A percentile compares a stretch with the other conserved stretches of the same genome.
These are phyloP conservation scores for Irpex lacteus DNA, from an alignment of 1,284 basidiomycete species.

Conservation along the genomic window DNA sequence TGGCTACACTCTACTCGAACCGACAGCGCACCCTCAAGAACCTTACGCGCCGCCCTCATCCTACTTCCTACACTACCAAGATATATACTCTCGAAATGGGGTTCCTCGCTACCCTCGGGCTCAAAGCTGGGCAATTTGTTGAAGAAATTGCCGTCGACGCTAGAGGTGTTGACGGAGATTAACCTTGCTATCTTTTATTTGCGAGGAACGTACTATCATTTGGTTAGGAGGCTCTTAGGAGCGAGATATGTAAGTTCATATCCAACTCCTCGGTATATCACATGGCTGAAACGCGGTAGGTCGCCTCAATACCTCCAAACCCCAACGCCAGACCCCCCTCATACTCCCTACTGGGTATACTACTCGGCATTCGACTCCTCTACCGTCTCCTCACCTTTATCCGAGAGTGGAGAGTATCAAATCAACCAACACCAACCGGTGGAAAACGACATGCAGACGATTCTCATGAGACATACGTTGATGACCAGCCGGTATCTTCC, in stretches of 20 bases:
- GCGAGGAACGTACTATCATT: constrained; percentile 75
- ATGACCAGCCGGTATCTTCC: constrained; percentile 58
- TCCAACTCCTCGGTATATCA: neutral
- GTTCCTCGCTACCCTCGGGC: constrained; percentile 32
- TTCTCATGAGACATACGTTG: constrained; percentile 56
- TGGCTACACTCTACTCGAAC: constrained; percentile 60
- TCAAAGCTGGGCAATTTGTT: constrained; percentile 37
- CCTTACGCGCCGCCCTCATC: constrained; percentile 52
- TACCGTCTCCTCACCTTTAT: constrained; percentile 55
- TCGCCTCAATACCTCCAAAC: constrained; percentile 69
- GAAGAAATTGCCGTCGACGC: constrained; percentile 40
- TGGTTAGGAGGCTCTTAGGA: constrained; percentile 70
- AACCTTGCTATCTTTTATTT: constrained; percentile 85
- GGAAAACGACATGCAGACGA: constrained; percentile 31
- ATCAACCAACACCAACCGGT: constrained; percentile 18
- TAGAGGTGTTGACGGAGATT: constrained; percentile 64
- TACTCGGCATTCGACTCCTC: constrained; percentile 69
- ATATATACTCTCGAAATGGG: constrained; percentile 56
- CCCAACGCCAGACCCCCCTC: constrained; percentile 75
- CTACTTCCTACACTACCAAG: constrained; percentile 64
- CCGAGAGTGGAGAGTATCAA: constrained; percentile 26
- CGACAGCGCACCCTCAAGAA: constrained; percentile 38
- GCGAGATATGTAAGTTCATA: constrained; percentile 64
- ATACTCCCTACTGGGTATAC: constrained; percentile 80
- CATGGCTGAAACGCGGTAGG: constrained; percentile 36